These are phyloP conservation scores for Phytophthora ramorum DNA, from an alignment of 352 stramenopile species.

Conservation along the genomic window DNA sequence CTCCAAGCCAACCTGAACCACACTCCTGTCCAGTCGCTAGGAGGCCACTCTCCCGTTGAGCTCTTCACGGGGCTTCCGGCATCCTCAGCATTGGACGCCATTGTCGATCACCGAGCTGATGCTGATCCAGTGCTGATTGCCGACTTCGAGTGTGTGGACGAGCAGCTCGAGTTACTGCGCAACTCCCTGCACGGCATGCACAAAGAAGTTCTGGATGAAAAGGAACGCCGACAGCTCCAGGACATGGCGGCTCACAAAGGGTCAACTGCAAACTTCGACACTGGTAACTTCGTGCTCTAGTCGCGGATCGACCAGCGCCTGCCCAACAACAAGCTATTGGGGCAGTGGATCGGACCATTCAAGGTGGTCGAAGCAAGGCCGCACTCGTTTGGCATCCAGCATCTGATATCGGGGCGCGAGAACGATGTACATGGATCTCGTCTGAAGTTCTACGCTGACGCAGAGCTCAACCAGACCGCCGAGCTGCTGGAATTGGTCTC, in stretches of 20 bases:
- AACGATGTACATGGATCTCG: constrained; percentile 25
- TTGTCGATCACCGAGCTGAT: background rate
- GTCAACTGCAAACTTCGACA: too few species aligned
- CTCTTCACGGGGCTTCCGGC: constrained; percentile 20
- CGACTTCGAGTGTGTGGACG: background rate
- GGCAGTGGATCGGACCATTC: constrained; percentile 25
- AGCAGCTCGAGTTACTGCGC: constrained; percentile 4
- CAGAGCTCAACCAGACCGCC: constrained; percentile 11
- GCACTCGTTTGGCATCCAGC: constrained; percentile 20
- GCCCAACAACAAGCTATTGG: constrained; percentile 23
- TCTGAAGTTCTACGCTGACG: constrained; percentile 25
- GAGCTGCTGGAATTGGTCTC: constrained; percentile 18
- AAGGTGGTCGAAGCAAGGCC: constrained; percentile 10
- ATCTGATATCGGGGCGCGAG: too few species aligned
- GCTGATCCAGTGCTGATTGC: background rate
- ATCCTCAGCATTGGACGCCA: background rate
- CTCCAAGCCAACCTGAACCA: constrained; percentile 30
- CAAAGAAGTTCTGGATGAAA: constrained; percentile 5
- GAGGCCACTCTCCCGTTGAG: constrained; percentile 6
- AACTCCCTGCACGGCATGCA: constrained; percentile 13
- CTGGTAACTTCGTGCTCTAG: constrained; percentile 31
- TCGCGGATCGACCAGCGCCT: constrained; percentile 24
- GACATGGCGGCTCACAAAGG: too few species aligned
- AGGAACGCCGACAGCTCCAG: background rate
- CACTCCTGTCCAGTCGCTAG: constrained; percentile 12